Conservation (phyloP, 352 stramenopile species). For the Phytophthora tubulina region DNA sequence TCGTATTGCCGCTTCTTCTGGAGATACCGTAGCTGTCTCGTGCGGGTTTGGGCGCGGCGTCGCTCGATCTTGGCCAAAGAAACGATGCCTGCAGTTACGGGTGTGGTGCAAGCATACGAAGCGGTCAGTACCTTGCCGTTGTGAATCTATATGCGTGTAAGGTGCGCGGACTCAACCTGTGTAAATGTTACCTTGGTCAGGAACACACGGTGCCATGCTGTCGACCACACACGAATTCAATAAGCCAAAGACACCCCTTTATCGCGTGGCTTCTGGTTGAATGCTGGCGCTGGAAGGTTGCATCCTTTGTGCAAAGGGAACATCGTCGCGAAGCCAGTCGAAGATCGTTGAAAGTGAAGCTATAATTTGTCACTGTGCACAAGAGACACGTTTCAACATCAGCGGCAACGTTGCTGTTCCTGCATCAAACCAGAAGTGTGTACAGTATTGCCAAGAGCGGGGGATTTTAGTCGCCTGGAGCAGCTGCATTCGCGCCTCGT, state of each 20-base stretch:
- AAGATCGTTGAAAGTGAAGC: background rate
- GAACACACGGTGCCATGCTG: background rate
- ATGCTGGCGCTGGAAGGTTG: conserved; percentile 7
- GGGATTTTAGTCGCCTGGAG: no score
- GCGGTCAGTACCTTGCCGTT: conserved; percentile 1
- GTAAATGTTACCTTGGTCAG: conserved; percentile 5
- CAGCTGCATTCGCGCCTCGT: background rate
- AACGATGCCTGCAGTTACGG: background rate
- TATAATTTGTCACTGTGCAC: background rate
- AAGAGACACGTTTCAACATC: background rate
- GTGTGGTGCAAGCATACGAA: background rate
- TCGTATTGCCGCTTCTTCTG: conserved; percentile 38
- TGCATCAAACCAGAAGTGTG: background rate
- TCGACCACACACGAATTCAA: background rate
- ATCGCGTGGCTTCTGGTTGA: conserved; percentile 3
- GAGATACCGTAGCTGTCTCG: conserved; percentile 40
- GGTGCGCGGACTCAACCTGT: background rate
- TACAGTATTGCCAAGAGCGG: no score
- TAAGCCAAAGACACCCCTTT: background rate
- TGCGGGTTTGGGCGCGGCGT: conserved; percentile 27
- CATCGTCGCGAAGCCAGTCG: background rate
- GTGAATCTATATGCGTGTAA: background rate
- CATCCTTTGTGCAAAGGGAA: background rate
- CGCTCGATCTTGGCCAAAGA: background rate
- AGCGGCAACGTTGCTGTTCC: conserved; percentile 15